Conservation (phyloP, 768 basidiomycete species). For the Clavaria fumosa region DNA sequence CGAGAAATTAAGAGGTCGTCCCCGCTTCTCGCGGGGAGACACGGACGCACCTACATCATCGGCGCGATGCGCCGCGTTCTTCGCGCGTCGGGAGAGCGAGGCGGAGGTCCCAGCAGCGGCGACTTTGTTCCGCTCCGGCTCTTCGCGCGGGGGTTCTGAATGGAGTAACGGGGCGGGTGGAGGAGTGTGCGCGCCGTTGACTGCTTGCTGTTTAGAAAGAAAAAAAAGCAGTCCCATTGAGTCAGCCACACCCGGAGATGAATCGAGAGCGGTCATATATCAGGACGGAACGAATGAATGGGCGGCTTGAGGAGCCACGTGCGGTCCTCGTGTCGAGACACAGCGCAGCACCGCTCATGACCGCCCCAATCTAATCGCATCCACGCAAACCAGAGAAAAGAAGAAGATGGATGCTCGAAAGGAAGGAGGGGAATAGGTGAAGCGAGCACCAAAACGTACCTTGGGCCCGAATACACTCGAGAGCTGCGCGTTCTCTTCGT, state of each 20-base stretch:
- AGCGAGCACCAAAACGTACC: slow-evolving; percentile 26
- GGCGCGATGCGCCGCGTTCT: slow-evolving; percentile 81
- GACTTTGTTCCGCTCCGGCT: slow-evolving; percentile 45
- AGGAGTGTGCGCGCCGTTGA: slow-evolving; percentile 32
- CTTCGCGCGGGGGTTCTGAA: slow-evolving; percentile 41
- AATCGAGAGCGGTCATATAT: not conserved
- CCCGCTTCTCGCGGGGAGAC: too few species aligned
- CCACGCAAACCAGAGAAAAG: too few species aligned
- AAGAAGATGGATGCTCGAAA: too few species aligned
- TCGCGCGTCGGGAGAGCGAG: slow-evolving; percentile 76
- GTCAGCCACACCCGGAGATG: not conserved
- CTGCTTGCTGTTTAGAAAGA: slow-evolving; percentile 21
- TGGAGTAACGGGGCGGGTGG: slow-evolving; percentile 28
- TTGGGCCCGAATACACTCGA: slow-evolving; percentile 52
- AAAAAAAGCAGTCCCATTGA: slow-evolving; percentile 1
- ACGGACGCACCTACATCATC: slow-evolving; percentile 58
- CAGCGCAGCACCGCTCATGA: too few species aligned
- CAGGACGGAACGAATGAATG: too few species aligned
- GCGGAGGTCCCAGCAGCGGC: slow-evolving; percentile 48
- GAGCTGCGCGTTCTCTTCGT: slow-evolving; percentile 61
- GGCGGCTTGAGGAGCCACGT: slow-evolving; percentile 1
- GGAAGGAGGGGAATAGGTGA: too few species aligned
- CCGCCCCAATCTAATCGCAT: too few species aligned
- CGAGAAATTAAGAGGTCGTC: too few species aligned
- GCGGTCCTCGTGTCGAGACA: not conserved